These are phyloP conservation scores for Coccomyxa sp. DNA, from an alignment of 139 green algal genomes.

Conservation along the genomic window DNA sequence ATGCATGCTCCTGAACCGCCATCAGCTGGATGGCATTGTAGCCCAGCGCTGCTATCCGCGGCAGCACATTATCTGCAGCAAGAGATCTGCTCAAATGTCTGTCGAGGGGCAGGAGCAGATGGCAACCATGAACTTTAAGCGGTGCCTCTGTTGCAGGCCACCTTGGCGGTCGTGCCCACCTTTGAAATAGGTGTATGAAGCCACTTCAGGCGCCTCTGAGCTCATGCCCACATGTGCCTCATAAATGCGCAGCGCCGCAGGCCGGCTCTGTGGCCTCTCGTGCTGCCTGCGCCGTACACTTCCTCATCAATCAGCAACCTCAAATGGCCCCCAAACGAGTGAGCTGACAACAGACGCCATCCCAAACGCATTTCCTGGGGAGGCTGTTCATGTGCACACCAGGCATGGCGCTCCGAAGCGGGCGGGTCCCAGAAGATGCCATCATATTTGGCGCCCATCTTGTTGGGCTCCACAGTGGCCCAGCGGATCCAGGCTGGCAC, in stretches of 20 bases:
- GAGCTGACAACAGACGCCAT: neutral
- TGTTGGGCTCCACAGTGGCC: slow-evolving; percentile 56
- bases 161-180: slow-evolving; percentile 16
- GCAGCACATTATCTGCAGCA: slow-evolving; percentile 67
- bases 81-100: neutral
- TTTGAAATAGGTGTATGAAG: slow-evolving; percentile 83
- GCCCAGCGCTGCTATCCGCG: slow-evolving; percentile 67
- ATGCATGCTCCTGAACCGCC: slow-evolving; percentile 92
- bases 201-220: slow-evolving; percentile 63
- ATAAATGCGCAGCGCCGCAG: slow-evolving; percentile 79
- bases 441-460: slow-evolving; percentile 88
- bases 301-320: neutral
- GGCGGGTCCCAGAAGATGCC: slow-evolving; percentile 91
- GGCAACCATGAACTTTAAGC: too few species aligned
- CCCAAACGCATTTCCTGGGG: neutral
- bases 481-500: slow-evolving; percentile 85
- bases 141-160: too few species aligned
- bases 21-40: slow-evolving; percentile 94
- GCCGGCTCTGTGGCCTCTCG: slow-evolving; percentile 41
- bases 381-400: slow-evolving; percentile 18
- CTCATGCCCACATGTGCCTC: slow-evolving; percentile 97
- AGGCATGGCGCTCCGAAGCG: slow-evolving; percentile 43
- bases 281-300: slow-evolving; percentile 37
- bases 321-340: neutral
- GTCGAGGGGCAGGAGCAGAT: too few species aligned